These are phyloP conservation scores for Mucor indicus DNA, from an alignment of 371 early-diverging fungal genomes.

Conservation along the genomic window DNA sequence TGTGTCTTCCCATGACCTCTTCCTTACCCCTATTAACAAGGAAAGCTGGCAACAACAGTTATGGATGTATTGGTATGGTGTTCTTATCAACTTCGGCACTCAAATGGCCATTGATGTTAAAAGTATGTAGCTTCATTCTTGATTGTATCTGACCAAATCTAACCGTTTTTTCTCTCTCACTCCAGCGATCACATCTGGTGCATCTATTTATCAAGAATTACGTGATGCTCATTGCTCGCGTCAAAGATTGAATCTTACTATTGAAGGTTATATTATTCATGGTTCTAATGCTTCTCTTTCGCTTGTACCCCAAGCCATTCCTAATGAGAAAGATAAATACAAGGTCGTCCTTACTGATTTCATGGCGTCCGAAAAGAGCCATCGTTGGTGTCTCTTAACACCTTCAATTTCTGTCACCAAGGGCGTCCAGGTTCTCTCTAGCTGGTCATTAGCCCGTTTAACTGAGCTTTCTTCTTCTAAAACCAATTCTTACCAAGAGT, in stretches of 20 bases:
- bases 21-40: slow-evolving; percentile 17
- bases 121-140: no score
- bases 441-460: slow-evolving; percentile 14
- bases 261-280: slow-evolving; percentile 18
- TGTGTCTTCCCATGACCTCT: slow-evolving; percentile 8
- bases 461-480: no score
- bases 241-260: slow-evolving; percentile 31
- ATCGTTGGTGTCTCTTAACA: slow-evolving; percentile 22
- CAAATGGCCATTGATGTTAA: slow-evolving; percentile 39
- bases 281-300: slow-evolving; percentile 13
- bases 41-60: slow-evolving; percentile 44
- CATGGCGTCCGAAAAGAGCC: slow-evolving; percentile 1
- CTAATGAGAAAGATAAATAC: not conserved
- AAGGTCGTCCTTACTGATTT: slow-evolving; percentile 14
- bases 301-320: slow-evolving; percentile 7
- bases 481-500: no score
- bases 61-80: slow-evolving; percentile 52
- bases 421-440: slow-evolving; percentile 9
- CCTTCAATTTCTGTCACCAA: slow-evolving; percentile 15
- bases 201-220: slow-evolving; percentile 16
- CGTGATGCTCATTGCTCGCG: slow-evolving; percentile 9
- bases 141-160: no score
- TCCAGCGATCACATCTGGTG: slow-evolving; percentile 21
- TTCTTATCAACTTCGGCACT: slow-evolving; percentile 50
- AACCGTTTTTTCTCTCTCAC: not conserved